Conservation (phyloP, 805 yeast genomes). For the Candida ipomoeae region DNA sequence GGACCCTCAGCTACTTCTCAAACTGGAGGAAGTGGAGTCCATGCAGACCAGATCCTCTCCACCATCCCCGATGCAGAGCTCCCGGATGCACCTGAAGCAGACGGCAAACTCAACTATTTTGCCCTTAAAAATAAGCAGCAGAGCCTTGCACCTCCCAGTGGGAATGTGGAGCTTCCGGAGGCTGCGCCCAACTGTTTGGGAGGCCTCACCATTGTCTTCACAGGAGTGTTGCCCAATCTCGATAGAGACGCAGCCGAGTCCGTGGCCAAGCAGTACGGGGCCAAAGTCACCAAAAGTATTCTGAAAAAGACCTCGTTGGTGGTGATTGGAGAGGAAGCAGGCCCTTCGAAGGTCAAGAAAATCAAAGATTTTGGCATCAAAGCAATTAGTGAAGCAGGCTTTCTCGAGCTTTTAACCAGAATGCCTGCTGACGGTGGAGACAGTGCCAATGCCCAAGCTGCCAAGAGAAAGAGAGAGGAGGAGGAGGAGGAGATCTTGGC, state of each 20-base stretch:
- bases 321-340: constrained; percentile 93
- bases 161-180: constrained; percentile 57
- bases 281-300: constrained; percentile 80
- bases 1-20: constrained; percentile 1
- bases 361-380: constrained; percentile 71
- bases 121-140: constrained; percentile 35
- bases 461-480: constrained; percentile 61
- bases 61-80: constrained; percentile 73
- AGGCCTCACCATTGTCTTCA: constrained; percentile 89
- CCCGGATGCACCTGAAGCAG: constrained; percentile 48
- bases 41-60: constrained; percentile 50
- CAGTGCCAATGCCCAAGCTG: constrained; percentile 73
- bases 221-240: constrained; percentile 80
- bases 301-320: constrained; percentile 83
- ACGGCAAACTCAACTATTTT: constrained; percentile 55
- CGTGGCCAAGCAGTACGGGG: constrained; percentile 83
- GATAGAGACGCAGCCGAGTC: constrained; percentile 73
- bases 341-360: constrained; percentile 86
- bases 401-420: constrained; percentile 60
- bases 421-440: constrained; percentile 94
- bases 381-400: constrained; percentile 85
- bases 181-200: constrained; percentile 83
- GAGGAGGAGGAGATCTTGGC: constrained; percentile 57
- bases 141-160: constrained; percentile 27
- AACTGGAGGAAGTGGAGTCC: constrained; percentile 25